Base-by-base conservation (phyloP, 192 early-diverging fungal genomes). In the Backusella morwellensis region DNA sequence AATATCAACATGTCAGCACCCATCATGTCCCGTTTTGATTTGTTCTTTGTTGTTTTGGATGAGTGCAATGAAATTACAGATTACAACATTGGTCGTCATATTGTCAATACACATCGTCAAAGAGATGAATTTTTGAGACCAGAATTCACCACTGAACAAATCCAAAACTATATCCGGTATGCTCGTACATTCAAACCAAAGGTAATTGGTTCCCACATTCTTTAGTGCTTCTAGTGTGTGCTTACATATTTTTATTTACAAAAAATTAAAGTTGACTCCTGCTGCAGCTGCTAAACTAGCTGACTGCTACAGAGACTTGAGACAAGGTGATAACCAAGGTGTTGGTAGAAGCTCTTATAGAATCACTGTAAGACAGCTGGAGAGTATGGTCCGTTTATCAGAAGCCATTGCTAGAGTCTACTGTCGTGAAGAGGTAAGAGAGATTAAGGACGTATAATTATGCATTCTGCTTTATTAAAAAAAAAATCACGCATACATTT, bases 1-100 rank as follows among this genome's bases (percentile, higher is more conserved):
- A 99, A 99, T 85, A 94, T 99, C 35, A 89, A 90, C 35, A 95
- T 98, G 95, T 96, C 95, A 3, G 91, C 95, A 6, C 96, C 97
- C 19, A 98, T 99, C 79, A 97, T 99, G 97, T 99, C 97, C 38
- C 94, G 97, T 80, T 99, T 99, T 78, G 97, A 99, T 85, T 77
- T 99, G 75, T 98, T 99, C 87, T 98, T 98, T 84, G 95, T 99
- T 11, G 92, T 98, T 35, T 83, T 99, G 78, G 97, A 99, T 81
- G 95, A 99, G 68, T 93, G 93, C 79, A 93, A 97, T 79, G 94
- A 96, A 73, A 85, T 90, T 0, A 88, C 93, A 4, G 97, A 99
- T 81, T 92, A 87, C 79, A 92, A 95, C 78, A 95, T 98, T 40
- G 97, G 97, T 2, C 87, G 93, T 35, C 95, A 99, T 77, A 98